Evolutionary conservation across 106 monocot species (phyloP).

Genomic region (Allium cepa): DNA sequence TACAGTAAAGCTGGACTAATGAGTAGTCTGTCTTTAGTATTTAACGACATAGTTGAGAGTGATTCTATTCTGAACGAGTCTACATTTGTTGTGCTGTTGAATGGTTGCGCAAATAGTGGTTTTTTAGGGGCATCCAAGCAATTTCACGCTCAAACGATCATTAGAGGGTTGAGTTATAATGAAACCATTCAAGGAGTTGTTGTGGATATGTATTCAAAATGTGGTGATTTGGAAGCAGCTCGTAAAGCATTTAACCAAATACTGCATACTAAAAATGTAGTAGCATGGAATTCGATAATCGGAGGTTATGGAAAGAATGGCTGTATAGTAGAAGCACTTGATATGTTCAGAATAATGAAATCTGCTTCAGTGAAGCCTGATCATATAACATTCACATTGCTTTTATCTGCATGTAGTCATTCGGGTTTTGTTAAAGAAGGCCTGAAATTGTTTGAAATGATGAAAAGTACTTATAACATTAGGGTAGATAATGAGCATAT

Average conservation of each 20-base stretch:
- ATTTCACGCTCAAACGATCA: constrained; percentile 20
- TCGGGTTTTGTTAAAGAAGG: constrained; percentile 29
- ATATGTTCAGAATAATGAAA: constrained; percentile 21
- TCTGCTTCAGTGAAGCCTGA: constrained; percentile 16
- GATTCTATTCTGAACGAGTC: constrained; percentile 21
- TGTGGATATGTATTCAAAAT: constrained; percentile 38
- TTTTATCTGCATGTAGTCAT: constrained; percentile 46
- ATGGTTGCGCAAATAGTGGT: constrained; percentile 21
- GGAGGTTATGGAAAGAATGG: constrained; percentile 41
- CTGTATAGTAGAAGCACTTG: constrained; percentile 14
- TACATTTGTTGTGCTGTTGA: constrained; percentile 31
- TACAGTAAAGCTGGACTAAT: constrained; percentile 7
- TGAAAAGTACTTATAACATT: constrained; percentile 18
- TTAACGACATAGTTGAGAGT: constrained; percentile 11
- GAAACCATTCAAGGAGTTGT: constrained; percentile 13
- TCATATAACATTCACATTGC: constrained; percentile 27
- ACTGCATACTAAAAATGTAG: constrained; percentile 1
- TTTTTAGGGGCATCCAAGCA: constrained; percentile 12
- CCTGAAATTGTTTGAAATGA: constrained; percentile 18
- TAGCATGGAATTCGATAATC: constrained; percentile 45
- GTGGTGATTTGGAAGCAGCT: constrained; percentile 23
- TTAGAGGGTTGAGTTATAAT: constrained; percentile 15
- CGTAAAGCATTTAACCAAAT: constrained; percentile 15
- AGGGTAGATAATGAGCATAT: constrained; percentile 26
- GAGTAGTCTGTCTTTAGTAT: constrained; percentile 5